Percentiles rank a stretch among this genome's conserved stretches.
phyloP scores from a whole-genome alignment of 306 rosid genomes.

The Quercus agrifolia region DNA sequence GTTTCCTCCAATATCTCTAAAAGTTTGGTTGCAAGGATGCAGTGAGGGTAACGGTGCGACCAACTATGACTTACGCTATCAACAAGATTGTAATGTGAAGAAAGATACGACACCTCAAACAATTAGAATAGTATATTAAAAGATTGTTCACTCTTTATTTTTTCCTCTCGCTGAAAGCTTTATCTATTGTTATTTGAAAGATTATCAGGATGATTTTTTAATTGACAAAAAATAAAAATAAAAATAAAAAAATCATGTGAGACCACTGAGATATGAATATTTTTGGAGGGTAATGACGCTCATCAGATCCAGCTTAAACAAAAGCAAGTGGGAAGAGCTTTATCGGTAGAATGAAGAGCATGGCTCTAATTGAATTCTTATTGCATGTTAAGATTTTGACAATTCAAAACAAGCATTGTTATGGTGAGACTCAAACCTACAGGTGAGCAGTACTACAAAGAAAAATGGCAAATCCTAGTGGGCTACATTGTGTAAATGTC shows the following conservation, averaged over 20 bases:
- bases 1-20: no score
- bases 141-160: no score
- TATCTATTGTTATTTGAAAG: no score
- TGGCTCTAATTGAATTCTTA: slow-evolving; percentile 68
- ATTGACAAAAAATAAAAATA: background rate
- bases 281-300: slow-evolving; percentile 74
- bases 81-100: no score
- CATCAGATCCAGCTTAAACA: slow-evolving; percentile 87
- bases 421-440: slow-evolving; percentile 29
- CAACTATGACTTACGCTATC: no score
- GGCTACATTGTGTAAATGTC: background rate
- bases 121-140: no score
- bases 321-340: slow-evolving; percentile 91
- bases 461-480: background rate
- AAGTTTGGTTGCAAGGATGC: no score
- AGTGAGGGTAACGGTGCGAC: no score
- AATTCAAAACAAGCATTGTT: background rate
- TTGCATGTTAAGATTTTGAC: slow-evolving; percentile 10
- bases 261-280: slow-evolving; percentile 69
- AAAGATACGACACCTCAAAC: no score
- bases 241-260: slow-evolving; percentile 37
- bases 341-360: slow-evolving; percentile 79
- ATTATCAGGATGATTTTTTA: no score
- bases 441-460: background rate
- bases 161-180: no score